A percentile compares a stretch with the other conserved stretches of the same genome.
These are phyloP conservation scores for Meyerozyma carpophila DNA, from an alignment of 1,139 yeast genomes.

Conservation along the genomic window DNA sequence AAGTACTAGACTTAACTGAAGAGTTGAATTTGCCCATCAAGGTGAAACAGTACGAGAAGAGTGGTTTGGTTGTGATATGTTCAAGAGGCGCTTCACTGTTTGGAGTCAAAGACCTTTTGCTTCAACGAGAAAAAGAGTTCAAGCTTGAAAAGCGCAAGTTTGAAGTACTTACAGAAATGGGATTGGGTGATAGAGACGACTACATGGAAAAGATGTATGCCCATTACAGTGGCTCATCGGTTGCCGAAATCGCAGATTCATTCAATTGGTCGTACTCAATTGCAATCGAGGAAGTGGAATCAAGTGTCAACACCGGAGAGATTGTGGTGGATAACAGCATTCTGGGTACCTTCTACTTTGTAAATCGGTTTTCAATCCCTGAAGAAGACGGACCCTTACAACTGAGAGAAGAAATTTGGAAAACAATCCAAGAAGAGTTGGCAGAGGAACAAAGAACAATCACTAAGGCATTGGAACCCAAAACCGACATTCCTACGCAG, in stretches of 20 bases:
- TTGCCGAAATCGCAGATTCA: constrained; percentile 32
- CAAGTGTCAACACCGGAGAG: constrained; percentile 51
- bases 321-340: constrained; percentile 64
- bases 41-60: constrained; percentile 24
- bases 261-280: constrained; percentile 65
- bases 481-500: not conserved
- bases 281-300: constrained; percentile 61
- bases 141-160: constrained; percentile 19
- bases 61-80: constrained; percentile 32
- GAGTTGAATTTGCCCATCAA: constrained; percentile 29
- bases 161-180: constrained; percentile 16
- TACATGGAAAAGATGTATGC: constrained; percentile 18
- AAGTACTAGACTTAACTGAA: constrained; percentile 26
- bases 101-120: constrained; percentile 12
- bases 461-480: not conserved
- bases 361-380: constrained; percentile 20
- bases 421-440: not conserved
- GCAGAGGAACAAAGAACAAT: not conserved
- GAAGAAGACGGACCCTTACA: not conserved
- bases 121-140: constrained; percentile 21
- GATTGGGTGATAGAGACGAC: constrained; percentile 16
- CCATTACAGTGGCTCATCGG: constrained; percentile 30
- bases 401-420: not conserved
- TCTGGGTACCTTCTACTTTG: constrained; percentile 48
- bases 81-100: constrained; percentile 20